Evolutionary conservation across 2,329 filamentous ascomycete genomes (phyloP), one percentile per base, ranked within the genome.

Genomic region (Pseudogymnoascus sp.): DNA sequence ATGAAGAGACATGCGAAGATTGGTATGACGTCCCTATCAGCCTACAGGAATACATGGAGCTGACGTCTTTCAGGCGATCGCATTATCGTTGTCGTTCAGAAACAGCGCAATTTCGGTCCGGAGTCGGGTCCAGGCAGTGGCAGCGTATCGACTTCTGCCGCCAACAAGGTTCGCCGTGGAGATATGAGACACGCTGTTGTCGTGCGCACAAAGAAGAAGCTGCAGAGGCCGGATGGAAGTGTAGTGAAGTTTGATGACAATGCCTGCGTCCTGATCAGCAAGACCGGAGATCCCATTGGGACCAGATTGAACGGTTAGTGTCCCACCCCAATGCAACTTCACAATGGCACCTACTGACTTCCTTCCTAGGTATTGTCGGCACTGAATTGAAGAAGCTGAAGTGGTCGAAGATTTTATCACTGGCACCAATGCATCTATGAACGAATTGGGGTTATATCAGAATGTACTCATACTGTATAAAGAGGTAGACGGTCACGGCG

Each of bases 331-430:
- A 26, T 40, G 12, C 33, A 16, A 37, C 41, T 41, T 33, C 12
- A 33, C 26, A 33, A 19, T 60, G 38, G n/a, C 59, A 56, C 38
- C 10, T 35, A 59, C 40, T 62, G 63, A 71, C 64, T 68, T 59
- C 50, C 10, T 64, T 59, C 43, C n/a, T 73, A 85, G 85, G 93
- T 68, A 86, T 98, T 50, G 95, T 99, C 50, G 95, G 92, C 64
- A 84, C 87, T 31, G 95, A 99, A 80, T 78, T 99, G 76, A 87
- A 90, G 75, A 86, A 90, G 74, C 95, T 90, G 82, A 89, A 96
- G 79, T 99, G 95, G 95, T 96, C 92, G 72, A 99, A 98, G 85
- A 98, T 99, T 72, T 78, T 99, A 74, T 96, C 91, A 70, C 85
- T 99, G 83, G 95, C 95, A 62, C 93, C 95, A 56, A 87, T 89